phyloP scores from a whole-genome alignment of 2,329 filamentous ascomycete genomes.

The Ascochyta fabae region DNA sequence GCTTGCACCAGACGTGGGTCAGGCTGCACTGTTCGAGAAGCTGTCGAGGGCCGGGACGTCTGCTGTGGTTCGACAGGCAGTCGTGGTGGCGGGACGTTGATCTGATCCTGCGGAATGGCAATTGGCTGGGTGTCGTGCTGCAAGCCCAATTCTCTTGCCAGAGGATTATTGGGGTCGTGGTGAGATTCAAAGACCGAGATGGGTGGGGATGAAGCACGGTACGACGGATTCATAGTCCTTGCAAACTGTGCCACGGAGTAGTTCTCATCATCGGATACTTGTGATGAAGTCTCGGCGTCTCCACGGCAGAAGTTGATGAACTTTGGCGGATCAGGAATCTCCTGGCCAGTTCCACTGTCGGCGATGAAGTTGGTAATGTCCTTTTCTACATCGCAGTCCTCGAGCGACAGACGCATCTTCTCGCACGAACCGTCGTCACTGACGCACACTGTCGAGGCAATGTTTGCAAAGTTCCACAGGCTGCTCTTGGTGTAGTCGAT shows the following conservation, averaged over 20 bases:
- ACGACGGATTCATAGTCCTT: slow-evolving; percentile 92
- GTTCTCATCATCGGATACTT: slow-evolving; percentile 81
- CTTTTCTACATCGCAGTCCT: slow-evolving; percentile 95
- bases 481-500: slow-evolving; percentile 98
- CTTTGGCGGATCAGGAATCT: slow-evolving; percentile 95
- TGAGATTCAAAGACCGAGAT: slow-evolving; percentile 93
- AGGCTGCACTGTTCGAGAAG: slow-evolving; percentile 36
- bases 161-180: slow-evolving; percentile 78
- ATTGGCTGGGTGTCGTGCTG: slow-evolving; percentile 42
- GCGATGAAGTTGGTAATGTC: slow-evolving; percentile 90
- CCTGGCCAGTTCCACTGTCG: slow-evolving; percentile 88
- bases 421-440: slow-evolving; percentile 94
- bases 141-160: slow-evolving; percentile 73
- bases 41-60: slow-evolving; percentile 12
- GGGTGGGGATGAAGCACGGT: slow-evolving; percentile 93
- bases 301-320: slow-evolving; percentile 99
- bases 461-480: slow-evolving; percentile 96
- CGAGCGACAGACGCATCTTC: slow-evolving; percentile 89
- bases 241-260: slow-evolving; percentile 98
- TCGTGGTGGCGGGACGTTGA: slow-evolving; percentile 15
- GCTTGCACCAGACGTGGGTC: slow-evolving; percentile 46
- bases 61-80: slow-evolving; percentile 13
- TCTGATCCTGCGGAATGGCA: slow-evolving; percentile 28
- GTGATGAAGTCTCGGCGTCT: slow-evolving; percentile 81
- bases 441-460: slow-evolving; percentile 95